A percentile compares a stretch with the other conserved stretches of the same genome.
phyloP scores from a whole-genome alignment of 2,329 filamentous ascomycete genomes.

The Penicillium frequentans region DNA sequence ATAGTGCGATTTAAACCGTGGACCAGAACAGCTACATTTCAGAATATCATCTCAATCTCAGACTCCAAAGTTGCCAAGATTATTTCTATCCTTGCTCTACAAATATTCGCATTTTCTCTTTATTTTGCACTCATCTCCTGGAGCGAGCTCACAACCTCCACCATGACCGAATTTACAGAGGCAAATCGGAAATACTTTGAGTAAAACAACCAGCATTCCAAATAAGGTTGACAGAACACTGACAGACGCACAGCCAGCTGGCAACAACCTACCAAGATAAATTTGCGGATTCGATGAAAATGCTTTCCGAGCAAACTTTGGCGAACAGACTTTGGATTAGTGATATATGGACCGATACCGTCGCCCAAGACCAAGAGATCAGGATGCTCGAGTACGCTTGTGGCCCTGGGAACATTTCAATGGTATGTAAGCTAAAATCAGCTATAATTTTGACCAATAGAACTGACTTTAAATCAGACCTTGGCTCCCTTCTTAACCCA shows the following conservation, averaged over 20 bases:
- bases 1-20: not conserved
- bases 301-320: constrained; percentile 57
- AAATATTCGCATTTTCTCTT: not conserved
- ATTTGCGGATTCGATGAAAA: constrained; percentile 54
- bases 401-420: constrained; percentile 66
- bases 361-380: constrained; percentile 33
- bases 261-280: constrained; percentile 59
- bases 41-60: not conserved
- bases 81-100: not conserved
- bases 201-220: constrained; percentile 26
- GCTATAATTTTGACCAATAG: not conserved
- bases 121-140: not conserved
- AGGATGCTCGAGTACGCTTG: constrained; percentile 74
- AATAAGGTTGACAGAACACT: not conserved
- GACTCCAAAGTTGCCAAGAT: not conserved
- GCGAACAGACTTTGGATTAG: constrained; percentile 61
- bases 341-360: constrained; percentile 50
- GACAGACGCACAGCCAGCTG: constrained; percentile 43
- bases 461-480: constrained; percentile 41
- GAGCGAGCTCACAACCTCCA: not conserved
- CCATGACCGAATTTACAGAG: constrained; percentile 37
- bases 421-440: constrained; percentile 41
- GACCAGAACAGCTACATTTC: not conserved
- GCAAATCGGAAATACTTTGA: constrained; percentile 42
- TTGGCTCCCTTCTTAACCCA: constrained; percentile 63